Evolutionary conservation across 2,329 filamentous ascomycete genomes (phyloP), one percentile per base, ranked within the genome.

Genomic region (Septoria linicola): DNA sequence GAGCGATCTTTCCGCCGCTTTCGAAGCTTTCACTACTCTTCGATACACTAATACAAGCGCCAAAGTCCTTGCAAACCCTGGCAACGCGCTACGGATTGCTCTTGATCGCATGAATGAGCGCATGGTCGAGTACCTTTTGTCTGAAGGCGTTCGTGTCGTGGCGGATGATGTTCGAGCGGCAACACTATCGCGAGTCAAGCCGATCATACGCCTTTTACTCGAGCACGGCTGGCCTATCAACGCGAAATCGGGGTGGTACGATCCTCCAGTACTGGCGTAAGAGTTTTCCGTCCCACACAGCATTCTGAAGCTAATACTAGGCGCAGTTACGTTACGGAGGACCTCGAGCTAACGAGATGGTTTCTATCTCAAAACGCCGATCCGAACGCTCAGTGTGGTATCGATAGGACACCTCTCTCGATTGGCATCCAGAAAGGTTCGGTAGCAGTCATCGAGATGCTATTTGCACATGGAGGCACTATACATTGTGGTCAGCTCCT

Each of bases 351-450:
- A 11, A 27, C 20, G 4, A 43, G 16, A 25, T 58, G 56, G 54
- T 51, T 58, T 19, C 41, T 54, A 21, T 37, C 41, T 20, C 41
- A 41, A 21, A 31, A 42, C 10, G 54, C 57, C 27, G 51, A 59
- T 48, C 57, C 54, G 21, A 55, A 57, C 25, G 51, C 51, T 44
- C 32, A 14, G 6, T 59, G 54, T 41, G 39, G 40, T 27, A 45
- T 57, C 21, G 54, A 53, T 34, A 49, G 40, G 36, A 56, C 54
- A 31, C 56, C 54, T 35, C 41, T 59, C 11, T 54, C 44, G 4
- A 36, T 44, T 25, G 57, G 54, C 20, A 31, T 55, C 17, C 47
- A 40, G 11, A 45, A 44, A 17, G 46, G 37, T 25, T 40, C 43
- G 32, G 27, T 54, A 14, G 31, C 27, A 34, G 40, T 57, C 34